These are phyloP conservation scores for Metschnikowia henanensis DNA, from an alignment of 805 yeast genomes.

Conservation along the genomic window DNA sequence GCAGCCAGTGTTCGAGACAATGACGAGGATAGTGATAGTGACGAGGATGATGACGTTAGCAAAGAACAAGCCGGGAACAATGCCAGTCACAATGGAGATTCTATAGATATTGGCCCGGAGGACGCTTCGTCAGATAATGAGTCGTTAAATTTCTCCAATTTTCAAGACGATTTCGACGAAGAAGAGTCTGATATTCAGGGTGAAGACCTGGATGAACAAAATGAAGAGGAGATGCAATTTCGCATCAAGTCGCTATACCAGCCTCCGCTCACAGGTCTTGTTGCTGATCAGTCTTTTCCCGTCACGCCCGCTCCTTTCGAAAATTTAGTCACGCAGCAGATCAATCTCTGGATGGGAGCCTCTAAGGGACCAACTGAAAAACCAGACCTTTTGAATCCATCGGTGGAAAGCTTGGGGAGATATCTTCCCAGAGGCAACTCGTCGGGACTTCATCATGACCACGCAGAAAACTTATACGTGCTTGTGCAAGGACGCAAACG, in stretches of 20 bases:
- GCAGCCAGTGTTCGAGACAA: too few relatives aligned
- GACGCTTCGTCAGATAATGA: slow-evolving; percentile 7
- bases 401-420: slow-evolving; percentile 47
- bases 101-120: not conserved
- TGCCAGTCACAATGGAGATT: not conserved
- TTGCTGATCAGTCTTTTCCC: slow-evolving; percentile 31
- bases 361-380: slow-evolving; percentile 16
- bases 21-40: not conserved
- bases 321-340: slow-evolving; percentile 61
- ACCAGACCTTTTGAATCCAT: slow-evolving; percentile 17
- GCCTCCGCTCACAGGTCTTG: slow-evolving; percentile 56
- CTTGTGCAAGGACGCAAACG: slow-evolving; percentile 60
- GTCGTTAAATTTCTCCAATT: slow-evolving; percentile 5
- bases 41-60: not conserved
- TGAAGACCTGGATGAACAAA: slow-evolving; percentile 11
- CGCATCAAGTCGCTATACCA: slow-evolving; percentile 55
- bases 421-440: slow-evolving; percentile 60
- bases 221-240: slow-evolving; percentile 32
- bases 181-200: slow-evolving; percentile 44
- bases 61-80: not conserved
- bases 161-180: slow-evolving; percentile 25
- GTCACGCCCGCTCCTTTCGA: slow-evolving; percentile 43
- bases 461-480: slow-evolving; percentile 72
- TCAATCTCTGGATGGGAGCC: slow-evolving; percentile 72
- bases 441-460: slow-evolving; percentile 79